Evolutionary conservation across 139 green algal genomes (phyloP), one percentile per base, ranked within the genome.

Genomic region (Penium margaritaceum): DNA sequence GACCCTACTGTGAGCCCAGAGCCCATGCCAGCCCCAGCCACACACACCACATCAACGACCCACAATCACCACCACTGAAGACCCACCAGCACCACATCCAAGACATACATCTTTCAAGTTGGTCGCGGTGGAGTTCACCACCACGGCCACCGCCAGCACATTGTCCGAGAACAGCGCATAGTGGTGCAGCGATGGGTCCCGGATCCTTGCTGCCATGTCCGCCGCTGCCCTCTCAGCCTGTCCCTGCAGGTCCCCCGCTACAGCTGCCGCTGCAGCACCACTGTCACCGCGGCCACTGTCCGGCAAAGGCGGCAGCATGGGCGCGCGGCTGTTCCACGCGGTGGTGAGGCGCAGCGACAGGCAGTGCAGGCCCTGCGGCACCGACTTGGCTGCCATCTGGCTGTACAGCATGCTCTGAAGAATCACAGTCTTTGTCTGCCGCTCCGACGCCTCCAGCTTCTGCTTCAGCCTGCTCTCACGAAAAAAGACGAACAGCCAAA

Each of bases 91-190:
- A 60, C 19, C 51, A 4, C 51, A 60, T 33, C 1, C 51, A 60
- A 3, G 24, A 60, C 55, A 29, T 64, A 64, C 55, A 15, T 68
- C 21, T 17, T 4, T 17, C 5, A 27, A 15, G 35, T 63, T 33
- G 0, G 57, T 15, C 7, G 66, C 66, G 7, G 68, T 76, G 12
- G 47, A 69, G 68, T 76, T 76, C 1, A 76, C 68, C 1, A 76
- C 68, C 33, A 76, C 68, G 4, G 68, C 36, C 21, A 47, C 33
- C 5, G 68, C 68, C 24, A 76, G 53, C 24, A 76, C 68, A 35
- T 76, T 76, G 57, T 76, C 68, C 17, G 68, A 76, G 32, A 76
- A 76, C n/a, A 76, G 15, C 21, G 51, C 47, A 36, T 68, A 76
- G 33, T 76, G 68, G 53, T 76, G 38, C 12, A 70, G 27, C 15